Evolutionary conservation across 2,329 filamentous ascomycete species (phyloP).

Genomic region (Neonectria magnoliae): DNA sequence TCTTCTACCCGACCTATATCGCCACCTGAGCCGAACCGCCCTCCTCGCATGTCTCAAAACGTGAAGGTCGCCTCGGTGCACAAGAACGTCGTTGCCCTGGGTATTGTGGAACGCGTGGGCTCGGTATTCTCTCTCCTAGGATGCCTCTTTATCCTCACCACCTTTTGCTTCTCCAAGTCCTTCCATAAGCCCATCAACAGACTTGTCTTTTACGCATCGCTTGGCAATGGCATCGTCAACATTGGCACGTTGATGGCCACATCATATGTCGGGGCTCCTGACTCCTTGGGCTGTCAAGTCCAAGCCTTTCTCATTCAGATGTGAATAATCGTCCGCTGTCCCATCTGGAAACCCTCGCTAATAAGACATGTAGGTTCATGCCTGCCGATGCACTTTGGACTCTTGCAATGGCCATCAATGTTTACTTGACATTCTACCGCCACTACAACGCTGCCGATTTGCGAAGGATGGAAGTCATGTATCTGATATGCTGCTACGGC

Average conservation of each 20-base stretch:
- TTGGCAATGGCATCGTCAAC: slow-evolving; percentile 80
- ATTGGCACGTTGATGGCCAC: slow-evolving; percentile 73
- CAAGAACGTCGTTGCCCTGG: not conserved
- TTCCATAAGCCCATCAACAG: slow-evolving; percentile 86
- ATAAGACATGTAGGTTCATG: slow-evolving; percentile 5
- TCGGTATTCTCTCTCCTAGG: slow-evolving; percentile 18
- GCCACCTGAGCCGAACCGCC: not conserved
- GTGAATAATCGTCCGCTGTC: slow-evolving; percentile 54
- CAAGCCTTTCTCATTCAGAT: slow-evolving; percentile 80
- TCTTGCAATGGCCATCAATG: slow-evolving; percentile 81
- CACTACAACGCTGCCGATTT: slow-evolving; percentile 72
- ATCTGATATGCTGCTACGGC: slow-evolving; percentile 15
- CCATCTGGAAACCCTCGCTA: not conserved
- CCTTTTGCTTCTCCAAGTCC: slow-evolving; percentile 69
- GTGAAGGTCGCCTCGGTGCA: not conserved
- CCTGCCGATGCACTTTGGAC: slow-evolving; percentile 74
- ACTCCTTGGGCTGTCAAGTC: slow-evolving; percentile 65
- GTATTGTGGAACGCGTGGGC: slow-evolving; percentile 15
- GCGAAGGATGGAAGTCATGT: slow-evolving; percentile 47
- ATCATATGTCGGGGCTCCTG: slow-evolving; percentile 58
- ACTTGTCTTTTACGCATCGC: slow-evolving; percentile 81
- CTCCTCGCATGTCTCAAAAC: not conserved
- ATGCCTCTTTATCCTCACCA: slow-evolving; percentile 70
- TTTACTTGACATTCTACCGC: slow-evolving; percentile 79
- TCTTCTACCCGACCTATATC: not conserved